These are phyloP conservation scores for Tripidium arundinaceum DNA, from an alignment of 202 grass and related monocot genomes.

Conservation along the genomic window DNA sequence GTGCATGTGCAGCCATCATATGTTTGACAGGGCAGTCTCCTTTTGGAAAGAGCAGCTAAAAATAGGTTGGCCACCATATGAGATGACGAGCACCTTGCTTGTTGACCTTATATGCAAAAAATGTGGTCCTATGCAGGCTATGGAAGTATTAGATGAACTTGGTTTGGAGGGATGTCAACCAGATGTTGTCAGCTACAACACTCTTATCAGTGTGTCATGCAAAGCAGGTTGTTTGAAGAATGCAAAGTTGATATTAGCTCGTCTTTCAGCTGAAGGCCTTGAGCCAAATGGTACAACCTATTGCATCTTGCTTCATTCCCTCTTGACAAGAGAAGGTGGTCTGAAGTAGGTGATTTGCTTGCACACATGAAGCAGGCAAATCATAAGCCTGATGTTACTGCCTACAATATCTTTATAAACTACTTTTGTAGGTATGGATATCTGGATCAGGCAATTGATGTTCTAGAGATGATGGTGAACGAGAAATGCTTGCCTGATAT, in stretches of 20 bases:
- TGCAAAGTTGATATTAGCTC: slow-evolving; percentile 39
- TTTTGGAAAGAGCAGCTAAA: slow-evolving; percentile 70
- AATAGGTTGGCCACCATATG: slow-evolving; percentile 58
- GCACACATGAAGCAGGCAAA: slow-evolving; percentile 45
- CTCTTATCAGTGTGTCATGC: slow-evolving; percentile 60
- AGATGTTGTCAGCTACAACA: slow-evolving; percentile 64
- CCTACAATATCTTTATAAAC: slow-evolving; percentile 85
- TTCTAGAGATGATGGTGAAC: slow-evolving; percentile 54
- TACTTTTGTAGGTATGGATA: slow-evolving; percentile 60
- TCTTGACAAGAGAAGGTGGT: slow-evolving; percentile 57
- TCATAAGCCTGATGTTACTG: slow-evolving; percentile 53
- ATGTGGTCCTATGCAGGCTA: slow-evolving; percentile 43
- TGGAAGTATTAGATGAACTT: slow-evolving; percentile 59
- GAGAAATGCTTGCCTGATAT: slow-evolving; percentile 64
- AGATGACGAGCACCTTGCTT: slow-evolving; percentile 65
- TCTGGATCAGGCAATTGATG: slow-evolving; percentile 64
- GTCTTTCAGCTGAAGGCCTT: slow-evolving; percentile 50
- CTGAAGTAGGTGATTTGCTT: slow-evolving; percentile 56
- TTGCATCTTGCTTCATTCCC: slow-evolving; percentile 62
- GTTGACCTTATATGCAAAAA: slow-evolving; percentile 63
- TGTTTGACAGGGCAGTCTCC: slow-evolving; percentile 48
- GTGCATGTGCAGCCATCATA: slow-evolving; percentile 51
- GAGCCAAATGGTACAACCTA: slow-evolving; percentile 63
- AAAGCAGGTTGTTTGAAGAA: slow-evolving; percentile 55
- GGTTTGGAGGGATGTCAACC: slow-evolving; percentile 56